A percentile compares a stretch with the other conserved stretches of the same genome.
These are phyloP conservation scores for Cladophialophora immunda DNA, from an alignment of 2,329 filamentous ascomycete genomes.

Conservation along the genomic window DNA sequence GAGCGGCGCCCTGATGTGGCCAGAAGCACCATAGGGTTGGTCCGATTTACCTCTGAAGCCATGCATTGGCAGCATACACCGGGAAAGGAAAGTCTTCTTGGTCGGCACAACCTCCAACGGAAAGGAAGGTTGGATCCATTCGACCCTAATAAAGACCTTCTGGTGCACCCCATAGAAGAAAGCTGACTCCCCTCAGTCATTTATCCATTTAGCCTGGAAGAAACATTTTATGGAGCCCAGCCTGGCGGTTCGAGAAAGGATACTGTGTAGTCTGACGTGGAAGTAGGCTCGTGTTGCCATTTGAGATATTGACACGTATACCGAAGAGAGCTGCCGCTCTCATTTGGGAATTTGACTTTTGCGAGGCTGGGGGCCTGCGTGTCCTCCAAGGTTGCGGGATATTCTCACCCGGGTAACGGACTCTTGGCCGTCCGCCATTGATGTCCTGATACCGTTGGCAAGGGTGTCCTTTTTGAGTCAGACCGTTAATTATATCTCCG, in stretches of 20 bases:
- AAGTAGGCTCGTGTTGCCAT: neutral
- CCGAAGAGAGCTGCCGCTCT: neutral
- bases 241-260: neutral
- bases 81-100: neutral
- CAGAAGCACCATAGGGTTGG: conserved; percentile 8
- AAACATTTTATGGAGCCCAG: neutral
- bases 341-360: neutral
- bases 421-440: neutral
- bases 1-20: conserved; percentile 53
- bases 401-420: neutral
- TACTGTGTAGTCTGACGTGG: neutral
- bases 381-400: neutral
- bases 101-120: neutral
- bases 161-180: neutral
- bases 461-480: neutral
- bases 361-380: neutral
- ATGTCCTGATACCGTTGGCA: neutral
- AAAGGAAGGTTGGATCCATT: neutral
- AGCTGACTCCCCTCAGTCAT: neutral
- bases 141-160: neutral
- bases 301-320: neutral
- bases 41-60: conserved; percentile 1
- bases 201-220: conserved; percentile 3
- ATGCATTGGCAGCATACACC: neutral
- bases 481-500: neutral